Evolutionary conservation across 2,329 filamentous ascomycete genomes (phyloP).

Genomic region (Blumeriella jaapii): DNA sequence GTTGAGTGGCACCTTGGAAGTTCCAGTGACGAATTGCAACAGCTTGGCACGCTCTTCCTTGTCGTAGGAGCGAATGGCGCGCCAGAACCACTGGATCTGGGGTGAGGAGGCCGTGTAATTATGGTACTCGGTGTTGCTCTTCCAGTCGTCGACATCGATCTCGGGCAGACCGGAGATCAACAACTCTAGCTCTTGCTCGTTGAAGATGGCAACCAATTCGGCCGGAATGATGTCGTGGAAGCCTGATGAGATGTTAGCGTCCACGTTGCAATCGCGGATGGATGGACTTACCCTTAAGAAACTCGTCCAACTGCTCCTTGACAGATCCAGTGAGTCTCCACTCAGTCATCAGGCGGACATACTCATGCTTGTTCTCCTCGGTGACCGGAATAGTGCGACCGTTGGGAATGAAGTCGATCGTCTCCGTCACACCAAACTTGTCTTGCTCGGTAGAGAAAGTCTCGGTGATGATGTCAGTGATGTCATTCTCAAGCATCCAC

Average conservation of each 20-base stretch:
- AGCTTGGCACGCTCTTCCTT: slow-evolving; percentile 98
- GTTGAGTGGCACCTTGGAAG: slow-evolving; percentile 94
- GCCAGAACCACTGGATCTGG: slow-evolving; percentile 99
- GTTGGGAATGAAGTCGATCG: slow-evolving; percentile 76
- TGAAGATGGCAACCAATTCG: slow-evolving; percentile 92
- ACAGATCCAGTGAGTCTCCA: slow-evolving; percentile 87
- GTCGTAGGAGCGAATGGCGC: slow-evolving; percentile 91
- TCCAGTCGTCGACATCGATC: slow-evolving; percentile 98
- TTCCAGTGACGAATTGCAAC: slow-evolving; percentile 95
- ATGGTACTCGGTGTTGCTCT: slow-evolving; percentile 96
- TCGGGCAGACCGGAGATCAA: slow-evolving; percentile 94
- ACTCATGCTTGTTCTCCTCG: slow-evolving; percentile 97
- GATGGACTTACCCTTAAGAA: slow-evolving; percentile 58
- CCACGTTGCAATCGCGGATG: neutral
- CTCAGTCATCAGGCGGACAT: slow-evolving; percentile 87
- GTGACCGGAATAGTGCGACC: slow-evolving; percentile 89
- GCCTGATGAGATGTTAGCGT: slow-evolving; percentile 38
- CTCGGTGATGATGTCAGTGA: slow-evolving; percentile 93
- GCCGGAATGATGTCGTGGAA: slow-evolving; percentile 98
- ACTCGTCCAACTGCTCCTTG: slow-evolving; percentile 85
- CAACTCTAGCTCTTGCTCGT: slow-evolving; percentile 92
- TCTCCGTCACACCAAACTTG: slow-evolving; percentile 80
- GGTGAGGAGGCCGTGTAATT: slow-evolving; percentile 91
- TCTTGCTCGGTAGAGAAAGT: slow-evolving; percentile 92
- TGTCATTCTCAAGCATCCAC: slow-evolving; percentile 98